Evolutionary conservation across 139 green algal species (phyloP).

Genomic region (Trebouxia sp.): DNA sequence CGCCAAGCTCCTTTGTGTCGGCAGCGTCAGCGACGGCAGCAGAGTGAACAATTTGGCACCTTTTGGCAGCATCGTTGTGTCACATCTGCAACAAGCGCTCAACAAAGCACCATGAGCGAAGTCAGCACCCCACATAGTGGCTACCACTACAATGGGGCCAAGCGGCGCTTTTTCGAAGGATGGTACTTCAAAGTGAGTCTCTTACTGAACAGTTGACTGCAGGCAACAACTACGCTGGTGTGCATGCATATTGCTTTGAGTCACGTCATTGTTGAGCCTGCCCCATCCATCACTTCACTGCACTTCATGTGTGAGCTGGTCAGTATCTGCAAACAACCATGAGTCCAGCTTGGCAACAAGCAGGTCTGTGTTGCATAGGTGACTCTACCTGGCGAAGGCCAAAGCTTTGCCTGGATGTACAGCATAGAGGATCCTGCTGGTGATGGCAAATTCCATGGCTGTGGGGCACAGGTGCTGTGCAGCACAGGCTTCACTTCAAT

Average conservation of each 20-base stretch:
- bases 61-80: not conserved
- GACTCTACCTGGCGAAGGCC: slow-evolving; percentile 73
- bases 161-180: slow-evolving; percentile 90
- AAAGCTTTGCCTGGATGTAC: slow-evolving; percentile 96
- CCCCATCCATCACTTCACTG: not conserved
- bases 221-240: not conserved
- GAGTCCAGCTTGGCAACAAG: too few relatives aligned
- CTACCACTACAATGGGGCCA: slow-evolving; percentile 82
- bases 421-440: slow-evolving; percentile 86
- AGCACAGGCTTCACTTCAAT: not conserved
- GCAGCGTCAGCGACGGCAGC: not conserved
- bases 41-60: not conserved
- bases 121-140: slow-evolving; percentile 70
- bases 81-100: not conserved
- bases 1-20: not conserved
- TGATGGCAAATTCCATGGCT: slow-evolving; percentile 40
- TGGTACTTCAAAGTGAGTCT: slow-evolving; percentile 91
- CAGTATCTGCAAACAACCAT: too few relatives aligned
- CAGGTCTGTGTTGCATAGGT: slow-evolving; percentile 48
- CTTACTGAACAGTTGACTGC: not conserved
- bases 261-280: too few relatives aligned
- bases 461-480: slow-evolving; percentile 56
- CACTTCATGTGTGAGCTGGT: not conserved
- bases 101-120: not conserved
- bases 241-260: too few relatives aligned